Conservation (phyloP, 1,284 basidiomycete species). For the Cerrena zonata region DNA sequence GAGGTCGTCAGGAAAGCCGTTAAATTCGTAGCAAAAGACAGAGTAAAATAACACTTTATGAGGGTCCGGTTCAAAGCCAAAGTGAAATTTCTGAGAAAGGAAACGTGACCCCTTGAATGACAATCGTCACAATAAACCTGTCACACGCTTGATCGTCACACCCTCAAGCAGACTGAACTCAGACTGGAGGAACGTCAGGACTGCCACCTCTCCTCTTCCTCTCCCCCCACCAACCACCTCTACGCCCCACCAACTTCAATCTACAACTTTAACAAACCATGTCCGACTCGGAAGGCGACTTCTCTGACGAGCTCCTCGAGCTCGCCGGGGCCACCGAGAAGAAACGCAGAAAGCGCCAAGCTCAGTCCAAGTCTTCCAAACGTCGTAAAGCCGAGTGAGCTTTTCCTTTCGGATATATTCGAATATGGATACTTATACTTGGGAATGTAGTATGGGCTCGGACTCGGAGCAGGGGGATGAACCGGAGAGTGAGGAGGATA, state of each 20-base stretch:
- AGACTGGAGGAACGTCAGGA: neutral
- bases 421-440: too few species aligned
- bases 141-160: neutral
- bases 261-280: conserved; percentile 28
- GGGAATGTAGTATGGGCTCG: conserved; percentile 24
- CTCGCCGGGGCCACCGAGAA: conserved; percentile 57
- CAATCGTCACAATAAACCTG: neutral
- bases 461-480: conserved; percentile 51
- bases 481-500: conserved; percentile 50
- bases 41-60: neutral
- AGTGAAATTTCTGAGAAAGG: neutral
- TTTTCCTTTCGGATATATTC: too few species aligned
- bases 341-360: conserved; percentile 43
- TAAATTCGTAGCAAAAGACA: neutral
- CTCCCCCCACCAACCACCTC: neutral
- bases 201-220: neutral
- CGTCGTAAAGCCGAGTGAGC: conserved; percentile 48
- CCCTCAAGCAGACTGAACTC: too few species aligned
- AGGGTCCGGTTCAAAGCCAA: too few species aligned
- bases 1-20: too few species aligned
- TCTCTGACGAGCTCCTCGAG: conserved; percentile 64
- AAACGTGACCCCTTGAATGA: neutral
- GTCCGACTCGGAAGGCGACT: conserved; percentile 68
- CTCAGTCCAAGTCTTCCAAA: conserved; percentile 33
- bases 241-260: neutral